Evolutionary conservation across 306 rosid genomes (phyloP).

Genomic region (Quercus berberidifolia): DNA sequence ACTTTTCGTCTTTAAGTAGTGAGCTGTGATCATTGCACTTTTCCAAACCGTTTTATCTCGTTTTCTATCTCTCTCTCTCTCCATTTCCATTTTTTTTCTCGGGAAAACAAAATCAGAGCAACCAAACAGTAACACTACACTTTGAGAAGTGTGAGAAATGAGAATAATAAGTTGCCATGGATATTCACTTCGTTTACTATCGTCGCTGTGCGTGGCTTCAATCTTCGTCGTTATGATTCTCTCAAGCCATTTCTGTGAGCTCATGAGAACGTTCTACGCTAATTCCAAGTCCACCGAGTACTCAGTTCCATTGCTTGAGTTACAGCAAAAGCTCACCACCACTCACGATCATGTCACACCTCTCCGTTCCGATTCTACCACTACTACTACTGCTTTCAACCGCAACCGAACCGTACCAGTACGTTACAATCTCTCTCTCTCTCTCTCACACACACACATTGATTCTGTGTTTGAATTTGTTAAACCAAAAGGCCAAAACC

Average conservation of each 20-base stretch:
- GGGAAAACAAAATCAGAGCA: slow-evolving; percentile 1
- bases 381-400: neutral
- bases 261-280: neutral
- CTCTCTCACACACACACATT: neutral
- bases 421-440: neutral
- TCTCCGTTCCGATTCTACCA: neutral
- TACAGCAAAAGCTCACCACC: neutral
- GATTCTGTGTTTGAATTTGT: too few species aligned
- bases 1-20: neutral
- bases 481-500: too few species aligned
- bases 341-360: neutral
- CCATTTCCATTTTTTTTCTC: neutral
- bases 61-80: neutral
- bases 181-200: neutral
- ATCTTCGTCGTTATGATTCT: slow-evolving; percentile 8
- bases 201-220: slow-evolving; percentile 2
- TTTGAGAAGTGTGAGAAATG: neutral
- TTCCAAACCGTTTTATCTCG: neutral
- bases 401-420: slow-evolving; percentile 8
- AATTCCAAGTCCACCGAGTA: neutral
- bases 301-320: slow-evolving; percentile 13
- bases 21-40: neutral
- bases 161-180: neutral
- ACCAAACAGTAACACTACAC: slow-evolving; percentile 7
- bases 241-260: neutral